Conservation (phyloP, 495 filamentous ascomycete species). For the Penicillium coffeae region DNA sequence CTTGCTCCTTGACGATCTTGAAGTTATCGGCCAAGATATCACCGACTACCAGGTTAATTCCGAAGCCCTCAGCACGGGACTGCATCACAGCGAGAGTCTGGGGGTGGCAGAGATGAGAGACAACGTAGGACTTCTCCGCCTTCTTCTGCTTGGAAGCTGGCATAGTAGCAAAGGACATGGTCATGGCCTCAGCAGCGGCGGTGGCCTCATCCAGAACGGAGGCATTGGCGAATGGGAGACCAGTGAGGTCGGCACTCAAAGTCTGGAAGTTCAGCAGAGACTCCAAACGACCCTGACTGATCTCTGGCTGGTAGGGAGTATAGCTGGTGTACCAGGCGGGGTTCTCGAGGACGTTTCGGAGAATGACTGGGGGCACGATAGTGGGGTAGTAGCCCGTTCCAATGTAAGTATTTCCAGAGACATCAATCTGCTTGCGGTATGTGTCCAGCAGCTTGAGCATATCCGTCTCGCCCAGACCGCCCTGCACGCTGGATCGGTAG, state of each 20-base stretch:
- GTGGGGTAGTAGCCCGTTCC: slow-evolving; percentile 88
- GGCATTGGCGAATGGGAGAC: slow-evolving; percentile 86
- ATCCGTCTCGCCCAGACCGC: slow-evolving; percentile 63
- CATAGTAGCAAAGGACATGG: slow-evolving; percentile 77
- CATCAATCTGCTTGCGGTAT: slow-evolving; percentile 63
- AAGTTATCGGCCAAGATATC: slow-evolving; percentile 64
- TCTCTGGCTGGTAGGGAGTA: slow-evolving; percentile 97
- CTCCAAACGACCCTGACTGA: slow-evolving; percentile 91
- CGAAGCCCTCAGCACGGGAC: slow-evolving; percentile 91
- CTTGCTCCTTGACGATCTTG: slow-evolving; percentile 64
- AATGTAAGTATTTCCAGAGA: slow-evolving; percentile 61
- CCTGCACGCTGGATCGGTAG: slow-evolving; percentile 43
- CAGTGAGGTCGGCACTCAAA: slow-evolving; percentile 85
- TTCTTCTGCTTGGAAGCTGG: slow-evolving; percentile 69
- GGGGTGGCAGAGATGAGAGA: slow-evolving; percentile 79
- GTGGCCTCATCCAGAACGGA: slow-evolving; percentile 92
- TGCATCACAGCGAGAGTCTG: slow-evolving; percentile 85
- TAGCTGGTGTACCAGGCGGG: slow-evolving; percentile 99
- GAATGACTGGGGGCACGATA: slow-evolving; percentile 84
- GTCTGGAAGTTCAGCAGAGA: slow-evolving; percentile 97
- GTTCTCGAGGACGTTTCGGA: slow-evolving; percentile 89
- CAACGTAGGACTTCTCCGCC: slow-evolving; percentile 73
- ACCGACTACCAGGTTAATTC: slow-evolving; percentile 69
- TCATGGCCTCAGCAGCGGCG: slow-evolving; percentile 96
- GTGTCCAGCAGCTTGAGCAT: slow-evolving; percentile 59